phyloP scores from a whole-genome alignment of 768 basidiomycete genomes.

The Termitomyces sp. region DNA sequence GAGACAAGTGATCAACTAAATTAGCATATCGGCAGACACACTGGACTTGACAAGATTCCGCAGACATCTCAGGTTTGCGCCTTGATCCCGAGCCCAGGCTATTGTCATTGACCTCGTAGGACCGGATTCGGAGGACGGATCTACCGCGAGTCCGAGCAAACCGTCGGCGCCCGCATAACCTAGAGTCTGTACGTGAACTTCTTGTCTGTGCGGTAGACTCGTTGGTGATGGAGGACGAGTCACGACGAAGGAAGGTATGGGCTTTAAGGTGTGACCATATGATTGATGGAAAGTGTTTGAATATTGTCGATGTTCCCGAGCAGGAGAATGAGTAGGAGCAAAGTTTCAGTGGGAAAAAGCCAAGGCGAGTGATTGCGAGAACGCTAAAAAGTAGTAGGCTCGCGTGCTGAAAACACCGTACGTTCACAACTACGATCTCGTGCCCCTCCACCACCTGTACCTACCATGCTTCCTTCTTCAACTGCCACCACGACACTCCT shows the following conservation, averaged over 20 bases:
- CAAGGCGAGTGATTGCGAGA: conserved; percentile 1
- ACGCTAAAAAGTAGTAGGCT: conserved; percentile 10
- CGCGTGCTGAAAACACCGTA: conserved; percentile 36
- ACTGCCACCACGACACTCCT: conserved; percentile 5
- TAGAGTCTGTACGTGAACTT: conserved; percentile 32
- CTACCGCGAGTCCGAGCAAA: conserved; percentile 14
- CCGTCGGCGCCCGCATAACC: conserved; percentile 9
- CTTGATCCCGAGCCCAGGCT: no score
- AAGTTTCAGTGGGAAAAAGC: neutral
- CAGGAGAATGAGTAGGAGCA: conserved; percentile 10
- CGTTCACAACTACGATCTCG: conserved; percentile 61
- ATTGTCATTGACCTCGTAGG: conserved; percentile 49
- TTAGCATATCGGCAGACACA: neutral
- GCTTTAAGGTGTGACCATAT: conserved; percentile 75
- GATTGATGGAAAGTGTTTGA: conserved; percentile 74
- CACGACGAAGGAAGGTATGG: conserved; percentile 62
- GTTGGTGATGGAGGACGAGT: conserved; percentile 41
- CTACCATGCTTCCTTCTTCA: conserved; percentile 3
- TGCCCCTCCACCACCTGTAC: conserved; percentile 9
- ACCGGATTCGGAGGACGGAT: conserved; percentile 42
- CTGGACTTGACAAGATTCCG: conserved; percentile 18
- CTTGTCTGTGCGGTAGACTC: conserved; percentile 67
- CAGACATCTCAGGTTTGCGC: conserved; percentile 19
- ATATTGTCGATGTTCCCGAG: conserved; percentile 42
- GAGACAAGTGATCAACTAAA: neutral